These are phyloP conservation scores for Kwoniella bestiolae DNA, from an alignment of 768 basidiomycete species.

Conservation along the genomic window DNA sequence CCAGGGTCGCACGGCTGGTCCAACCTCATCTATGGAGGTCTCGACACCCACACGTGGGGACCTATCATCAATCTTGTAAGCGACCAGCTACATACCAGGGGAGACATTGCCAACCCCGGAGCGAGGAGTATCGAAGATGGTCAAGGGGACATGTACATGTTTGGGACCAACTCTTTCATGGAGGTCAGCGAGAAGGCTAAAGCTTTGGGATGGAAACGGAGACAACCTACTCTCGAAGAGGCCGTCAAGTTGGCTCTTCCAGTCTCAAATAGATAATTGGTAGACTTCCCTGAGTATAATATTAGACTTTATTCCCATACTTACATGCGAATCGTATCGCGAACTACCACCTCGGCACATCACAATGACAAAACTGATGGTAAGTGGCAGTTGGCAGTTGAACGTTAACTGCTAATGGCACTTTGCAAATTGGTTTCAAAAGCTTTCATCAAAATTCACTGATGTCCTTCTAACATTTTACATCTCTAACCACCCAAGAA, in stretches of 20 bases:
- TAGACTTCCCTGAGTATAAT: no score
- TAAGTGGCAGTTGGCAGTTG: no score
- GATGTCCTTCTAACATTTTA: no score
- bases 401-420: no score
- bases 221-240: conserved; percentile 17
- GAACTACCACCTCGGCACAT: no score
- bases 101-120: conserved; percentile 15
- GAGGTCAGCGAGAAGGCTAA: conserved; percentile 30
- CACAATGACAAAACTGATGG: no score
- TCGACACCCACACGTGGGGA: conserved; percentile 25
- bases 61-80: conserved; percentile 23
- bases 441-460: no score
- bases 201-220: conserved; percentile 23
- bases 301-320: no score
- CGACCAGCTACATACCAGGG: conserved; percentile 19
- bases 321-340: no score
- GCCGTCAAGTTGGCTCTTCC: conserved; percentile 25
- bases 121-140: conserved; percentile 24
- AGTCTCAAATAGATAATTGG: background rate
- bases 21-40: conserved; percentile 30
- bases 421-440: no score
- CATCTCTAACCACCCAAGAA: no score
- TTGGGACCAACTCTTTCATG: conserved; percentile 35
- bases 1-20: conserved; percentile 25
- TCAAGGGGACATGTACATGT: conserved; percentile 29